These are phyloP conservation scores for Beauveria rudraprayagi DNA, from an alignment of 2,329 filamentous ascomycete genomes.

Conservation along the genomic window DNA sequence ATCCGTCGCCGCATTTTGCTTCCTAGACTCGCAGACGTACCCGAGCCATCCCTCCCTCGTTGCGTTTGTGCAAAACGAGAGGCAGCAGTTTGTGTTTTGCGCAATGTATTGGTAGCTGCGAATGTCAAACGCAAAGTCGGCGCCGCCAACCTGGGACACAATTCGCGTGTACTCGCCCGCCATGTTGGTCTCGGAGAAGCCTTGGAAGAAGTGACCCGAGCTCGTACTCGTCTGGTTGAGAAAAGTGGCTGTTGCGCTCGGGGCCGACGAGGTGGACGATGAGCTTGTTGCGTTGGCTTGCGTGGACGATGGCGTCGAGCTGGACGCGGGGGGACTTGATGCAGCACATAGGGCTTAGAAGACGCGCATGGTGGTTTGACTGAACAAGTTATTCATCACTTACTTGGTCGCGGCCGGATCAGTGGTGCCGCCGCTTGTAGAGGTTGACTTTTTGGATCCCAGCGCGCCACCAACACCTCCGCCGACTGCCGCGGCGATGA, in stretches of 20 bases:
- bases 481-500: slow-evolving; percentile 10
- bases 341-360: too few species aligned
- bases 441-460: background rate
- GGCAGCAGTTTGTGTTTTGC: slow-evolving; percentile 17
- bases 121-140: slow-evolving; percentile 16
- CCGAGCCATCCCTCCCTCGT: slow-evolving; percentile 16
- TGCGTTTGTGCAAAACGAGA: slow-evolving; percentile 18
- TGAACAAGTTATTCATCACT: background rate
- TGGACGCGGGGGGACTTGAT: too few species aligned
- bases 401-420: background rate
- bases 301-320: background rate
- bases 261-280: background rate
- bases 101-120: slow-evolving; percentile 18
- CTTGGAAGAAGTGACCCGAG: slow-evolving; percentile 24
- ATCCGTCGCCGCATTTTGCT: background rate
- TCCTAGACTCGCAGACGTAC: slow-evolving; percentile 19
- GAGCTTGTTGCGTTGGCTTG: background rate
- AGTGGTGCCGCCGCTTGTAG: background rate
- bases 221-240: slow-evolving; percentile 17
- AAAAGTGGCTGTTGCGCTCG: slow-evolving; percentile 10
- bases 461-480: slow-evolving; percentile 7
- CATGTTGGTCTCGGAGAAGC: slow-evolving; percentile 19
- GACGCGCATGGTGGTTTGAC: too few species aligned
- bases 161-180: slow-evolving; percentile 18
- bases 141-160: slow-evolving; percentile 17